Conservation (phyloP, 2,329 filamentous ascomycete species). For the Hortaea werneckii region DNA sequence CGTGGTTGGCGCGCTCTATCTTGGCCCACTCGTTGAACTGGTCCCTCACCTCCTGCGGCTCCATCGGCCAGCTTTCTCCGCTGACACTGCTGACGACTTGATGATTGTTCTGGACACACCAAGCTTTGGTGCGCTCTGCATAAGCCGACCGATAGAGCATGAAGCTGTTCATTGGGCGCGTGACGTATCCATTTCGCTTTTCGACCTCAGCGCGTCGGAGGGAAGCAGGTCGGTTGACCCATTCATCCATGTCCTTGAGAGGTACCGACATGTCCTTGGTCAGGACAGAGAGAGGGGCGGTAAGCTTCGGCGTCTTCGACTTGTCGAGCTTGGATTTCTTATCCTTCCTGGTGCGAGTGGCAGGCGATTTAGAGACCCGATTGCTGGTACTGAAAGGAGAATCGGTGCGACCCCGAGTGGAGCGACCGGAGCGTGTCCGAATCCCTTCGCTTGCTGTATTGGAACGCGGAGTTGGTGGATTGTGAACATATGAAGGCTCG, state of each 20-base stretch:
- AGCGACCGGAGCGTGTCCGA: conserved; percentile 31
- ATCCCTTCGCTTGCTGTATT: conserved; percentile 30
- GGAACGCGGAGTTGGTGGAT: conserved; percentile 36
- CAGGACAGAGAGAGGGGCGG: conserved; percentile 59
- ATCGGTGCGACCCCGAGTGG: conserved; percentile 22
- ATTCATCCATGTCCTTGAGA: conserved; percentile 68
- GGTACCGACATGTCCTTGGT: conserved; percentile 54
- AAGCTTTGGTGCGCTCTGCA: conserved; percentile 73
- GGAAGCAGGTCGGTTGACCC: conserved; percentile 62
- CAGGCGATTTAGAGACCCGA: conserved; percentile 24
- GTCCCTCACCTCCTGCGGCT: conserved; percentile 60
- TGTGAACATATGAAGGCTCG: conserved; percentile 18
- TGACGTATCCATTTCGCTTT: conserved; percentile 66
- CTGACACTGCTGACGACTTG: conserved; percentile 84
- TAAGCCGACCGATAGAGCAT: conserved; percentile 95
- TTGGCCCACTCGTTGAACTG: conserved; percentile 71
- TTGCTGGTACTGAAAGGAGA: conserved; percentile 26
- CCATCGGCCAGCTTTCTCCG: conserved; percentile 75
- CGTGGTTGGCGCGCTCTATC: conserved; percentile 75
- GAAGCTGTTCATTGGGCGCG: conserved; percentile 93
- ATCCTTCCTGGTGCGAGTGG: conserved; percentile 31
- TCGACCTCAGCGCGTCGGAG: conserved; percentile 58
- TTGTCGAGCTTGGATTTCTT: conserved; percentile 35
- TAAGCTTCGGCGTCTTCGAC: conserved; percentile 45
- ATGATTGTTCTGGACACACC: conserved; percentile 80